Evolutionary conservation across 108 stramenopile species (phyloP), one percentile per base, ranked within the genome.

Genomic region (Conticribra weissflogii): DNA sequence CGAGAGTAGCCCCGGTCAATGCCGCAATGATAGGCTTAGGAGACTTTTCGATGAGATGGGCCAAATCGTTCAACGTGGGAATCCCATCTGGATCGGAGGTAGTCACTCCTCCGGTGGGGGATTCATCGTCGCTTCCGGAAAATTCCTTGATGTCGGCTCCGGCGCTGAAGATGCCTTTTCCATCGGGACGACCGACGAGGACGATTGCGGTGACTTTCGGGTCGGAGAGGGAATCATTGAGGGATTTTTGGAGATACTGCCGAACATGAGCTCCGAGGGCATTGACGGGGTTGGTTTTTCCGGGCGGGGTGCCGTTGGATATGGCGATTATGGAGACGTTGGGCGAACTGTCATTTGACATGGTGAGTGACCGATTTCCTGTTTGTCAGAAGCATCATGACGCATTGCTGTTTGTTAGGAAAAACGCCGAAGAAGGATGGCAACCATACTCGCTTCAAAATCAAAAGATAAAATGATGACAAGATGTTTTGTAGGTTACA

Each of bases 111-210:
- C 71, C 63, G 23, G 59, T 24, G 22, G 41, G 53, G 15, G 28
- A 41, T 27, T 72, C 18, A 22, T 63, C 36, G 16, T 51, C 72
- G 59, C 46, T 61, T 54, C 59, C 65, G 2, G 72, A 74, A 78
- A 98, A 98, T 89, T 98, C 97, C 12, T 81, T 88, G 70, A 99
- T 93, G 82, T 99, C 99, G 14, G 99, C 99, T 25, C 99, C 99
- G 0, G 98, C 98, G 47, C 96, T 95, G 73, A 98, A 99, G 78
- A 83, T 88, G 45, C 61, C 54, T 25, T 60, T 58, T 55, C 90
- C 91, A 16, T 87, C 79, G 45, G 79, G 86, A 21, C 83, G 65
- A 15, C 97, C 97, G 22, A 88, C 84, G 34, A 99, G 73, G 24
- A 99, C 81, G 50, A 97, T 88, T 24, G 94, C 90, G 32, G 79